Conservation (phyloP, 2,329 filamentous ascomycete species). For the Apiospora saccharicola region DNA sequence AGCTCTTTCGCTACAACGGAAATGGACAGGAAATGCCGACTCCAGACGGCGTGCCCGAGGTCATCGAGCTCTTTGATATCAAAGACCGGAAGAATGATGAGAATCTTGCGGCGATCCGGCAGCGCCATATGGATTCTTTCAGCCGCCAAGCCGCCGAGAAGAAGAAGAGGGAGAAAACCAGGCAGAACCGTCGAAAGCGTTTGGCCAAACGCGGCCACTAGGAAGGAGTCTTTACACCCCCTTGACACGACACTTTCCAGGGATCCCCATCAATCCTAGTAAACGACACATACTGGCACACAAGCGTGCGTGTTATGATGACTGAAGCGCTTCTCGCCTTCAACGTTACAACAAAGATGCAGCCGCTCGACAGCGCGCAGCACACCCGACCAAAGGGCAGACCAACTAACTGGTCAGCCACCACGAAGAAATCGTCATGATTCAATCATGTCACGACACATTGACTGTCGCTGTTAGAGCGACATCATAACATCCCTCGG, state of each 20-base stretch:
- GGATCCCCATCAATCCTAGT: background rate
- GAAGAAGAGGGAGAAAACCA: background rate
- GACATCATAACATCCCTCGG: too few species aligned
- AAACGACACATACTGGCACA: background rate
- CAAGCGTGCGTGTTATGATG: background rate
- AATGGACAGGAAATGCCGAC: background rate
- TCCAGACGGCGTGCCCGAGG: background rate
- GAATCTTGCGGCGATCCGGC: too few species aligned
- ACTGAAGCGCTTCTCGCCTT: background rate
- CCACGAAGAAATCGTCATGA: background rate
- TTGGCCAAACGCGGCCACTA: background rate
- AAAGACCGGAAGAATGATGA: background rate
- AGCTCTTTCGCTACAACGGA: background rate
- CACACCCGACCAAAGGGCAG: background rate
- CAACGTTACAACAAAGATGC: background rate
- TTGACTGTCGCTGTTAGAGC: too few species aligned
- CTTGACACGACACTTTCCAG: too few species aligned
- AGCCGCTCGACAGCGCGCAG: background rate
- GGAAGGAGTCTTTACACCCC: background rate
- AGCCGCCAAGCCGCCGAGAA: background rate
- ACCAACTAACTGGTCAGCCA: background rate
- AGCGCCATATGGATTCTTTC: background rate
- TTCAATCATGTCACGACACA: too few species aligned
- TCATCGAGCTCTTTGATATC: background rate
- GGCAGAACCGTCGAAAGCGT: background rate